These are phyloP conservation scores for Plasmodium inui DNA, from an alignment of 169 alveolate species.

Conservation along the genomic window DNA sequence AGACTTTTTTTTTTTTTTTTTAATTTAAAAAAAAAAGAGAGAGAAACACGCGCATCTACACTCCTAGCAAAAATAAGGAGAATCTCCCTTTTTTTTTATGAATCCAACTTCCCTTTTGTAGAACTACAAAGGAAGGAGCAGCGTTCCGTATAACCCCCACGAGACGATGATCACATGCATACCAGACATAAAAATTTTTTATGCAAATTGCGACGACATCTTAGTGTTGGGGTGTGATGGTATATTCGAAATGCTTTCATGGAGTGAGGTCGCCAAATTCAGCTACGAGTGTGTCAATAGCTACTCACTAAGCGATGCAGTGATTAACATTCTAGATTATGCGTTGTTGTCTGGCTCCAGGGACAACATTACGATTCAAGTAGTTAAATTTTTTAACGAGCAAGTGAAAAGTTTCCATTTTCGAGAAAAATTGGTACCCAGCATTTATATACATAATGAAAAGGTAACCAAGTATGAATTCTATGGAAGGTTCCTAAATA, in stretches of 20 bases:
- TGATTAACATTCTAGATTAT: constrained; percentile 60
- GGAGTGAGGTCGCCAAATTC: constrained; percentile 73
- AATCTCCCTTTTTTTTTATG: background rate
- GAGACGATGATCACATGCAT: constrained; percentile 67
- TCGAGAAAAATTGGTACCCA: constrained; percentile 57
- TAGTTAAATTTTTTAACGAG: constrained; percentile 67
- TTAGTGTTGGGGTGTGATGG: constrained; percentile 73
- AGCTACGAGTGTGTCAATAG: constrained; percentile 54
- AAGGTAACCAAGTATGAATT: constrained; percentile 57
- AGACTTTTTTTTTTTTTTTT: background rate
- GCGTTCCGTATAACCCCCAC: constrained; percentile 35
- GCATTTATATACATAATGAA: constrained; percentile 56
- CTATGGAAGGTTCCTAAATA: constrained; percentile 55
- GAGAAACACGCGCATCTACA: background rate
- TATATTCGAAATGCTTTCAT: constrained; percentile 62
- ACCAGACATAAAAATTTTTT: constrained; percentile 68
- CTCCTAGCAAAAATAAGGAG: background rate
- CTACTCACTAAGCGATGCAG: constrained; percentile 66
- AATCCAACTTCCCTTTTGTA: constrained; percentile 1
- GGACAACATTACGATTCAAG: constrained; percentile 68
- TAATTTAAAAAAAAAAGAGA: background rate
- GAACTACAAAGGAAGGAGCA: constrained; percentile 42
- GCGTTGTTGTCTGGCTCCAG: constrained; percentile 65
- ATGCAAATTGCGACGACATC: constrained; percentile 52
- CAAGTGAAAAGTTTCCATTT: constrained; percentile 24